phyloP scores from a whole-genome alignment of 306 rosid species.

The Dicorynia guianensis region DNA sequence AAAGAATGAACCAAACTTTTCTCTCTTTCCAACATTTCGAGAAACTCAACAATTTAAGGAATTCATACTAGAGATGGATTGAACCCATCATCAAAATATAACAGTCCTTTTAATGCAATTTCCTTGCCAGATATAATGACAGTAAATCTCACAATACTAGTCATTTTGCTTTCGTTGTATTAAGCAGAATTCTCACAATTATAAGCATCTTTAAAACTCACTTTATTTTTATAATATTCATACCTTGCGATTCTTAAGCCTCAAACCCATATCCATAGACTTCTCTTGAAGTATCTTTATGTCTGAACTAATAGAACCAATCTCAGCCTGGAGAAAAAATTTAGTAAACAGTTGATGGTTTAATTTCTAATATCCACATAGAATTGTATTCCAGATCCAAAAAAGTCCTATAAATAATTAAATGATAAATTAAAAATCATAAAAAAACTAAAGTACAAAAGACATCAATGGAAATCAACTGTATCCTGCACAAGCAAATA shows the following conservation, averaged over 20 bases:
- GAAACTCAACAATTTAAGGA: constrained; percentile 14
- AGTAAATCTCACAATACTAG: constrained; percentile 1
- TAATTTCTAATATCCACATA: constrained; percentile 23
- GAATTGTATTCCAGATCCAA: constrained; percentile 1
- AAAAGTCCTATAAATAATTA: constrained; percentile 7
- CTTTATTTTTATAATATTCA: constrained; percentile 11
- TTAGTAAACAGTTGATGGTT: constrained; percentile 33
- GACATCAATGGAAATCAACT: too few relatives aligned
- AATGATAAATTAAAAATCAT: too few relatives aligned
- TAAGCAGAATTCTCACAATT: constrained; percentile 7
- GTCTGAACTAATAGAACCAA: constrained; percentile 98
- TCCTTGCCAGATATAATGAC: constrained; percentile 19
- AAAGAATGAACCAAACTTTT: not conserved
- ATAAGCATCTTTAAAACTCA: constrained; percentile 10
- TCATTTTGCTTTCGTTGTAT: not conserved
- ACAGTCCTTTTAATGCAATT: constrained; percentile 22
- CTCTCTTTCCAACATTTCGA: constrained; percentile 6
- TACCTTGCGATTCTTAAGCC: constrained; percentile 99
- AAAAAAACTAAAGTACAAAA: too few relatives aligned
- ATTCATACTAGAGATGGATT: constrained; percentile 12
- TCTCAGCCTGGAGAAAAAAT: constrained; percentile 68
- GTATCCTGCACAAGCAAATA: too few relatives aligned
- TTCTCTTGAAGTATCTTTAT: constrained; percentile 96
- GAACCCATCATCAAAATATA: constrained; percentile 24
- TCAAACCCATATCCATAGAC: constrained; percentile 96